Percentiles rank a stretch among this genome's conserved stretches.
Conservation (phyloP, 768 basidiomycete species). For the Mrakia blollopis region DNA sequence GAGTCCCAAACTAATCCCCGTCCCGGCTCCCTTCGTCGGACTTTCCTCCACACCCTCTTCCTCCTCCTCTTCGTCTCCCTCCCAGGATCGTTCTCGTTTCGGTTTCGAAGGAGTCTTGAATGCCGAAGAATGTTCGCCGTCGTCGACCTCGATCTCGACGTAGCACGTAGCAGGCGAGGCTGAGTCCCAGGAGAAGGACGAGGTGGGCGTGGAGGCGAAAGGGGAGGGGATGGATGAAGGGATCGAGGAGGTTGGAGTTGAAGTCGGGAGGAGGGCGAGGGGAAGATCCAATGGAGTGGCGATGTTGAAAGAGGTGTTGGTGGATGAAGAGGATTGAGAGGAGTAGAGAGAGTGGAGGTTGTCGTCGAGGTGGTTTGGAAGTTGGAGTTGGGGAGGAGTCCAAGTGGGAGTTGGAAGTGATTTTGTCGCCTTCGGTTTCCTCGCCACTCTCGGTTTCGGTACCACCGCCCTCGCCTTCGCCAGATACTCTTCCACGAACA, state of each 20-base stretch:
- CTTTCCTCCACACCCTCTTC: neutral
- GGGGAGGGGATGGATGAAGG: neutral
- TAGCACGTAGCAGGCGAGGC: neutral
- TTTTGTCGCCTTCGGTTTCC: neutral
- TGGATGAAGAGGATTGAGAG: too few species aligned
- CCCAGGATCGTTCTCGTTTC: neutral
- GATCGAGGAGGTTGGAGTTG: neutral
- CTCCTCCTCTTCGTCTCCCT: neutral
- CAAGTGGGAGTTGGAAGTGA: too few species aligned
- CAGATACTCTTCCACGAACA: constrained; percentile 55
- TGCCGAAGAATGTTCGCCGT: neutral
- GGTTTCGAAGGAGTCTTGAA: neutral
- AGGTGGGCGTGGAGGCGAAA: too few species aligned
- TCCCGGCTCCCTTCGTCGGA: neutral
- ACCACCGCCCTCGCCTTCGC: neutral
- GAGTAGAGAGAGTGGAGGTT: too few species aligned
- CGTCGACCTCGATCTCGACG: neutral
- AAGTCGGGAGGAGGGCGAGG: neutral
- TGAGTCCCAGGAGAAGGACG: neutral
- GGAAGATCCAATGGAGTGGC: neutral
- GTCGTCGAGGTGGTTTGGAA: too few species aligned
- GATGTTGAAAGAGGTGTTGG: neutral
- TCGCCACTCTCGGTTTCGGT: neutral
- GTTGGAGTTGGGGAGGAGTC: neutral
- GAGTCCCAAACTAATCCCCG: too few species aligned